Evolutionary conservation across 2,329 filamentous ascomycete genomes (phyloP), one percentile per base, ranked within the genome.

Genomic region (Trichoderma cornu-damae): DNA sequence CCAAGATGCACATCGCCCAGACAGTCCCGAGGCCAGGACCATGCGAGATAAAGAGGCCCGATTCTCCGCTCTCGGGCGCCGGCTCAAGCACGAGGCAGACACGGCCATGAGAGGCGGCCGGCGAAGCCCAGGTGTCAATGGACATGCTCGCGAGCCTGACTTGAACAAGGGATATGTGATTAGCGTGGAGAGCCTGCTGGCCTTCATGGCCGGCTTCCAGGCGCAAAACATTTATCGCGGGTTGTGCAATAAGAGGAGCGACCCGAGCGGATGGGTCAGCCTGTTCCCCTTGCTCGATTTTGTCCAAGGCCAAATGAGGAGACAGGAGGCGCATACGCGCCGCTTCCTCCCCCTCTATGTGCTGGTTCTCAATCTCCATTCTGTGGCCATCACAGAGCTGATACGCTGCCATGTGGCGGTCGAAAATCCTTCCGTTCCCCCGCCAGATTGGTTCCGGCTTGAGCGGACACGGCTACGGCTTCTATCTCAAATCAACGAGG

Each of bases 81-180:
- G 73, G 53, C 70, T 84, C 16, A 84, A 84, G 70, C 80, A 82
- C 60, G 71, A 75, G 11, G 78, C 79, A 24, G 81, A 84, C 60
- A 49, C 65, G 3, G 74, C 69, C 14, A 73, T 80, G 59, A 64
- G 67, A 42, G 61, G 53, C 11, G 53, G 48, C 0, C 63, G 62
- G 14, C 62, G 61, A 34, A 63, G 57, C 34, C 62, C 69, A 5
- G 67, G 63, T 57, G 57, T 61, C 8, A 49, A 61, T 5, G 63
- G 59, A 42, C 38, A 53, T 11, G 59, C 60, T 42, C 66, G 67
- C 34, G 67, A 70, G n/a, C 54, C 68, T 6, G 72, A 73, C 22
- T 67, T 70, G 52, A 76, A 75, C 63, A 69, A 73, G n/a, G 72
- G 72, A 30, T 73, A 71, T 28, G 72, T 73, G 1, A 68, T 79